Conservation (phyloP, 2,329 filamentous ascomycete species). For the Trichoderma breve region DNA sequence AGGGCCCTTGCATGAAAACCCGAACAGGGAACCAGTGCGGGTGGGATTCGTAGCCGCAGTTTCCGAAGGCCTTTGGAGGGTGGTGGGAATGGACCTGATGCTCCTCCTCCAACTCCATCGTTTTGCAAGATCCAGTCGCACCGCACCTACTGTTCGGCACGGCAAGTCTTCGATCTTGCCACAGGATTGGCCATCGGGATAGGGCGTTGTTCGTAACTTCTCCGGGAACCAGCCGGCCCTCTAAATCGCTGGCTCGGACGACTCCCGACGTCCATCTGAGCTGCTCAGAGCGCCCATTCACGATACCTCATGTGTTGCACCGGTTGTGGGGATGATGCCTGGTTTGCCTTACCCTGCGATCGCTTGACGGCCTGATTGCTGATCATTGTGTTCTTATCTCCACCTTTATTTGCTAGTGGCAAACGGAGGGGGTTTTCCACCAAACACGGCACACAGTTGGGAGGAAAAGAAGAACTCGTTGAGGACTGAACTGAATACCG, state of each 20-base stretch:
- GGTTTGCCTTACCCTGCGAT: conserved; percentile 10
- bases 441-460: not conserved
- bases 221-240: not conserved
- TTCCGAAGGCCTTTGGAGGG: conserved; percentile 10
- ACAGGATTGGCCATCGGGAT: not conserved
- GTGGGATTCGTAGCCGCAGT: conserved; percentile 15
- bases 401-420: conserved; percentile 3
- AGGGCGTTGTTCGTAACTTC: not conserved
- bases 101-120: not conserved
- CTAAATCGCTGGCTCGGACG: not conserved
- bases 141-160: conserved; percentile 11
- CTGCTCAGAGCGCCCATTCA: not conserved
- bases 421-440: not conserved
- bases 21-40: not conserved
- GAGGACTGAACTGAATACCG: not conserved
- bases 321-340: not conserved
- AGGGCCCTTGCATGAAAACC: conserved; percentile 14
- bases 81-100: not conserved
- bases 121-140: conserved; percentile 4
- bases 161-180: conserved; percentile 16
- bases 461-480: not conserved
- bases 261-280: not conserved
- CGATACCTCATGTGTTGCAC: not conserved
- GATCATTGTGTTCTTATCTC: conserved; percentile 11
- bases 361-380: conserved; percentile 6